Percentiles rank a stretch among this genome's conserved stretches.
Evolutionary conservation across 1,139 yeast species (phyloP).

Genomic region (Kazachstania sp.): DNA sequence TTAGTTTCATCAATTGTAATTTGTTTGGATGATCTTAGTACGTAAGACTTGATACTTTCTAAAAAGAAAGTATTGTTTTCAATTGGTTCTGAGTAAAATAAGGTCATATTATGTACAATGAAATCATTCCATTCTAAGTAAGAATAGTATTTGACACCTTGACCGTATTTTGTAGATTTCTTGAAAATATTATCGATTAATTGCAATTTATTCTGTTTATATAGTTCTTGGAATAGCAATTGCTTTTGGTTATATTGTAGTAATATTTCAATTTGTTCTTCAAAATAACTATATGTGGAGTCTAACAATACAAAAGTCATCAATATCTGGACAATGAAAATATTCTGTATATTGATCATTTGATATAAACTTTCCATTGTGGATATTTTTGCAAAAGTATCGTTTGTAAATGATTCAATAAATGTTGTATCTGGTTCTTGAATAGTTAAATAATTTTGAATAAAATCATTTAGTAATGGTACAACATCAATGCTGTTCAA

Average conservation of each 20-base stretch:
- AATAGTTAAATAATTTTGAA: slow-evolving; percentile 17
- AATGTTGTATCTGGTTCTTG: slow-evolving; percentile 8
- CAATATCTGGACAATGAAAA: slow-evolving; percentile 21
- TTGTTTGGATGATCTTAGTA: slow-evolving; percentile 9
- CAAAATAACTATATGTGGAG: slow-evolving; percentile 19
- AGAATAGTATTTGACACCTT: slow-evolving; percentile 21
- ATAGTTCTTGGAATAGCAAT: slow-evolving; percentile 20
- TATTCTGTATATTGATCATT: slow-evolving; percentile 18
- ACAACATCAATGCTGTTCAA: slow-evolving; percentile 28
- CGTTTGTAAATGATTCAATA: slow-evolving; percentile 17
- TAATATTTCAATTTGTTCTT: slow-evolving; percentile 15
- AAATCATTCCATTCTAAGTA: slow-evolving; percentile 21
- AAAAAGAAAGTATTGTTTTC: slow-evolving; percentile 17
- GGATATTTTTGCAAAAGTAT: slow-evolving; percentile 14
- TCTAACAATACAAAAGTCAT: slow-evolving; percentile 26
- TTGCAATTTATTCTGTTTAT: slow-evolving; percentile 18
- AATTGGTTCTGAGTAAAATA: slow-evolving; percentile 13
- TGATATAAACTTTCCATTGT: slow-evolving; percentile 23
- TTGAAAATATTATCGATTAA: slow-evolving; percentile 17
- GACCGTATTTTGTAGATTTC: slow-evolving; percentile 17
- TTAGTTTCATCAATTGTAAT: slow-evolving; percentile 6
- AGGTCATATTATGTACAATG: slow-evolving; percentile 13
- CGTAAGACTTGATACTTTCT: slow-evolving; percentile 16
- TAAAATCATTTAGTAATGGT: slow-evolving; percentile 18
- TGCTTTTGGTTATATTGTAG: slow-evolving; percentile 25